Evolutionary conservation across 805 yeast species (phyloP), one percentile per base, ranked within the genome.

Genomic region (Ogataea methanolica): DNA sequence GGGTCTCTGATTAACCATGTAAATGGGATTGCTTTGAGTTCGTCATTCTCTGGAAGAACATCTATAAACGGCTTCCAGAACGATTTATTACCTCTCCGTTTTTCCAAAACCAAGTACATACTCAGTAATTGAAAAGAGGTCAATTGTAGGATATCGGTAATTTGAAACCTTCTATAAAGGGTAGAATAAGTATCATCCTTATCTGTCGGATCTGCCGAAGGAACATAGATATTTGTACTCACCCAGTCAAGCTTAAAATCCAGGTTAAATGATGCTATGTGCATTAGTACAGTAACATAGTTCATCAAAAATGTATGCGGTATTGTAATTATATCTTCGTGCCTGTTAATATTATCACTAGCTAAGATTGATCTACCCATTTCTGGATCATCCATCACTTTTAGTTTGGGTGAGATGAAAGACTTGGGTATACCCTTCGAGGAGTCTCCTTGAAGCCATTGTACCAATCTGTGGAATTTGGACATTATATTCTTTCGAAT

Each of bases 21-120:
- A 36, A 88, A 64, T 1, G 96, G 96, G 2, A 83, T 71, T 0
- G 72, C 52, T 0, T 55, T 54, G 46, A 88, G 76, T 38, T 84
- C 90, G 0, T 66, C 59, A 14, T 69, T 49, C 0, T 68, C 59
- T 0, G 97, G 96, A 48, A 88, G 72, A 53, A 80, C 75, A 33
- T 75, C 73, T 11, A 88, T 62, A 60, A 88, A 88, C 0, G 88
- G 88, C 38, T 62, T 59, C 95, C 95, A 88, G 58, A 72, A 81
- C 1, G 85, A 79, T 2, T 51, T 51, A 0, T 47, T 39, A 1
- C 59, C 63, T 42, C 83, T 61, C 35, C 57, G 58, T 2, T 46
- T 53, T 53, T 82, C 87, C 15, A 78, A 57, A 5, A 69, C 62
- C 3, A 82, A 45, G 54, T 71, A 85, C 46, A 84, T 55, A 0